These are phyloP conservation scores for Phlegmacium glaucopus DNA, from an alignment of 768 basidiomycete species.

Conservation along the genomic window DNA sequence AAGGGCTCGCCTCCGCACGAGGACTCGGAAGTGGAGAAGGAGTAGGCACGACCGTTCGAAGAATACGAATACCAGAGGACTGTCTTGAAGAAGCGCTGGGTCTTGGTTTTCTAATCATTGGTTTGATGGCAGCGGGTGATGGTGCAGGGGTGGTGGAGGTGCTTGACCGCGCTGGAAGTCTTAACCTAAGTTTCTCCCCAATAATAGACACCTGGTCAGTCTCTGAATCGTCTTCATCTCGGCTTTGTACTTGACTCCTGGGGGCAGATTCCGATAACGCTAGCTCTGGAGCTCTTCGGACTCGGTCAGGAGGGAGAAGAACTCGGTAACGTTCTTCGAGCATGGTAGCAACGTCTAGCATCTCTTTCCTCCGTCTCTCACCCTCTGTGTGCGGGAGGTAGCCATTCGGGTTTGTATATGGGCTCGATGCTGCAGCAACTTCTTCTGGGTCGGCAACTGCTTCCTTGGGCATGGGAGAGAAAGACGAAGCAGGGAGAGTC, in stretches of 20 bases:
- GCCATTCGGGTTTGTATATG: slow-evolving; percentile 36
- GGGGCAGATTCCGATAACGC: slow-evolving; percentile 3
- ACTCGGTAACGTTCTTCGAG: slow-evolving; percentile 73
- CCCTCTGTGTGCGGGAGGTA: slow-evolving; percentile 50
- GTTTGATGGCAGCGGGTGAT: slow-evolving; percentile 18
- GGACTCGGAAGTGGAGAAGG: slow-evolving; percentile 4
- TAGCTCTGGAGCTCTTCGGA: slow-evolving; percentile 34
- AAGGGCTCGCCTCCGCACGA: slow-evolving; percentile 3
- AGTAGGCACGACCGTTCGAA: neutral
- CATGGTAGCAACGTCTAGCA: slow-evolving; percentile 63
- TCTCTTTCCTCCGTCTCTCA: slow-evolving; percentile 69
- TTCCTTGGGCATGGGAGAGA: slow-evolving; percentile 37
- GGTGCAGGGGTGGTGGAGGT: slow-evolving; percentile 19
- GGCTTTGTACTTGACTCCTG: slow-evolving; percentile 6
- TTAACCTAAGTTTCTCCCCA: slow-evolving; percentile 32
- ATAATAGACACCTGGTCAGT: slow-evolving; percentile 9
- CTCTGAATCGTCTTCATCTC: slow-evolving; percentile 20
- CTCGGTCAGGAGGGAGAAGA: slow-evolving; percentile 67
- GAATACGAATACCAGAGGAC: slow-evolving; percentile 5
- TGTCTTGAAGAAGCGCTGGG: slow-evolving; percentile 17
- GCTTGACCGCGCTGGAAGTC: slow-evolving; percentile 22
- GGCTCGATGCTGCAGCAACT: slow-evolving; percentile 18
- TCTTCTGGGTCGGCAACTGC: slow-evolving; percentile 23
- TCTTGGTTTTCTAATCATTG: slow-evolving; percentile 21
- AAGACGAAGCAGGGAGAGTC: slow-evolving; percentile 52